Conservation (phyloP, 2,329 filamentous ascomycete genomes). For the Aspergillus sp. region DNA sequence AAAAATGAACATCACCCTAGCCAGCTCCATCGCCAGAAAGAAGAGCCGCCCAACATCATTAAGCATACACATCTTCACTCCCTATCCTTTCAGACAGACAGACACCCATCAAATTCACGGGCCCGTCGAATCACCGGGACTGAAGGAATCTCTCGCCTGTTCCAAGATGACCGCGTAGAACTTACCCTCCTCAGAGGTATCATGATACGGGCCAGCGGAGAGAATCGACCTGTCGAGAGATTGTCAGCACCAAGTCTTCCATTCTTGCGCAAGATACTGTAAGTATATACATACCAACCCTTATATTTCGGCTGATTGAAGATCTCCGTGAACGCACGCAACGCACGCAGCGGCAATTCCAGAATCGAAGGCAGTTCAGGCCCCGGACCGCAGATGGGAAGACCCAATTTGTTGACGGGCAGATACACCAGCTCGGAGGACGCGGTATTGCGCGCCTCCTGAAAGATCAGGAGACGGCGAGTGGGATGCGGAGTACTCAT, state of each 20-base stretch:
- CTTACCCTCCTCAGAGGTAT: constrained; percentile 36
- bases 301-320: constrained; percentile 40
- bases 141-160: constrained; percentile 21
- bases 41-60: neutral
- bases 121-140: neutral
- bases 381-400: constrained; percentile 35
- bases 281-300: constrained; percentile 30
- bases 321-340: constrained; percentile 40
- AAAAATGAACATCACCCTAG: neutral
- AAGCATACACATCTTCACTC: neutral
- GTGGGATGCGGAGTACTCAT: constrained; percentile 13
- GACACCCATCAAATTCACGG: neutral
- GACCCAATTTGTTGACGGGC: constrained; percentile 37
- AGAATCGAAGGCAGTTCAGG: constrained; percentile 35
- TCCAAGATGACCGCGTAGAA: constrained; percentile 40
- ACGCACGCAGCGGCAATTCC: constrained; percentile 33
- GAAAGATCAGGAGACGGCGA: constrained; percentile 38
- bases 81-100: neutral
- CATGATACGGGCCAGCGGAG: constrained; percentile 35
- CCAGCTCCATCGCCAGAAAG: neutral
- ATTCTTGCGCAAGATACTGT: neutral
- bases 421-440: constrained; percentile 29
- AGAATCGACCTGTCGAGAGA: constrained; percentile 29
- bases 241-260: constrained; percentile 1
- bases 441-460: constrained; percentile 34